Evolutionary conservation across 306 rosid genomes (phyloP).

Genomic region (Pterocarpus macrocarpus): DNA sequence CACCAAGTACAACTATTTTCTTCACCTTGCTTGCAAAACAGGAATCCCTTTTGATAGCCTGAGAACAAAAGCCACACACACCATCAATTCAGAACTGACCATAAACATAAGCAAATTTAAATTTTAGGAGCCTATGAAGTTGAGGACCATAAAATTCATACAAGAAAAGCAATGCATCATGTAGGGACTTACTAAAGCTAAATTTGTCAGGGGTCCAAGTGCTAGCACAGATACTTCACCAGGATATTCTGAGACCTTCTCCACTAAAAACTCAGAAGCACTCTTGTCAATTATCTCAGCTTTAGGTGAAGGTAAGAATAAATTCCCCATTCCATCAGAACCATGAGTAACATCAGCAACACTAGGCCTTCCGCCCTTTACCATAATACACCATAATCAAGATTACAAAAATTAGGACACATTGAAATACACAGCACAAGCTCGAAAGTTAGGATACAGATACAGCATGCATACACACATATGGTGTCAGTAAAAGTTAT

Average conservation of each 20-base stretch:
- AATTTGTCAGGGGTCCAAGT: conserved; percentile 92
- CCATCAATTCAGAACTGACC: too few relatives aligned
- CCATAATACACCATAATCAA: conserved; percentile 27
- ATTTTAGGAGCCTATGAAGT: too few relatives aligned
- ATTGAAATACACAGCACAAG: background rate
- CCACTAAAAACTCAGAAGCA: conserved; percentile 87
- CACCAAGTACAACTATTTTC: conserved; percentile 87
- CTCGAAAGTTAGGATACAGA: too few relatives aligned
- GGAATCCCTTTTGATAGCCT: conserved; percentile 93
- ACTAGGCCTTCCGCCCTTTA: conserved; percentile 83
- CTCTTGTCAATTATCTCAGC: conserved; percentile 66
- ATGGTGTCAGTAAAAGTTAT: too few relatives aligned
- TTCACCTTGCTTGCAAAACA: conserved; percentile 88
- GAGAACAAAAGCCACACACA: conserved; percentile 25
- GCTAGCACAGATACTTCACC: conserved; percentile 92
- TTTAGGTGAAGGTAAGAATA: conserved; percentile 67
- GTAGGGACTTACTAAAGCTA: conserved; percentile 73
- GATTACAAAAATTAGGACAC: background rate
- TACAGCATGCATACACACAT: too few relatives aligned
- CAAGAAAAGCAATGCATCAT: too few relatives aligned
- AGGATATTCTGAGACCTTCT: conserved; percentile 75
- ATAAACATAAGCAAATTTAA: background rate
- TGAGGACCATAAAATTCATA: background rate
- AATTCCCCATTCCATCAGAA: conserved; percentile 86
- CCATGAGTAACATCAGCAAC: conserved; percentile 89